phyloP scores from a whole-genome alignment of 306 rosid genomes.

The Amphicarpaea edgeworthii region DNA sequence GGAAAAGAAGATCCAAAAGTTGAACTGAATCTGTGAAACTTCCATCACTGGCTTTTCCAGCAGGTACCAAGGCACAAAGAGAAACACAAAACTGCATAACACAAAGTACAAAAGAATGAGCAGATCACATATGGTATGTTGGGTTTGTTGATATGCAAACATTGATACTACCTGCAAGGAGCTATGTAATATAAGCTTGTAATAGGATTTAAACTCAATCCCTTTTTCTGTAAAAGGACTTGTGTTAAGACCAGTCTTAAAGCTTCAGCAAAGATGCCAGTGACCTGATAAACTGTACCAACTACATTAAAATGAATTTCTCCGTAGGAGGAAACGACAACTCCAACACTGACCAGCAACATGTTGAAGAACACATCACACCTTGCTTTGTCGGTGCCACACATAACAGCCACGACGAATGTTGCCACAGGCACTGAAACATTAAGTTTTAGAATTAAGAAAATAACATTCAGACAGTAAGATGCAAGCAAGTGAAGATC shows the following conservation, averaged over 20 bases:
- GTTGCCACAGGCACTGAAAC: slow-evolving; percentile 98
- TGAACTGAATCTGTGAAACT: slow-evolving; percentile 87
- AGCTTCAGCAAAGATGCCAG: slow-evolving; percentile 96
- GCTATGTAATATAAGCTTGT: slow-evolving; percentile 97
- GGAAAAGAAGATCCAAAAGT: slow-evolving; percentile 92
- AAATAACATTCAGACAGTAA: slow-evolving; percentile 5
- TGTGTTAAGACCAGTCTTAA: slow-evolving; percentile 95
- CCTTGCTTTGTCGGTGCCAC: slow-evolving; percentile 92
- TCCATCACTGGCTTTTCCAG: slow-evolving; percentile 90
- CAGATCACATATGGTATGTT: slow-evolving; percentile 4
- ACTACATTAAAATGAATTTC: slow-evolving; percentile 91
- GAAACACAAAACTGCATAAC: slow-evolving; percentile 84
- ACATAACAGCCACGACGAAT: slow-evolving; percentile 81
- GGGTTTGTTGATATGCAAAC: slow-evolving; percentile 8
- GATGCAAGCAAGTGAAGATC: slow-evolving; percentile 33
- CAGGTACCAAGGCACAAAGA: slow-evolving; percentile 88
- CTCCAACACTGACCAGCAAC: slow-evolving; percentile 98
- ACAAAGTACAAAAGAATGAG: slow-evolving; percentile 38
- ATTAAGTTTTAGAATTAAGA: slow-evolving; percentile 41
- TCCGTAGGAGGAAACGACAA: slow-evolving; percentile 91
- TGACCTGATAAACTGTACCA: slow-evolving; percentile 94
- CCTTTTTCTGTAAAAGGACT: slow-evolving; percentile 95
- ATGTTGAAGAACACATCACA: slow-evolving; percentile 93
- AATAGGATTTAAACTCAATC: slow-evolving; percentile 87
- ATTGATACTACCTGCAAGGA: slow-evolving; percentile 83